phyloP scores from a whole-genome alignment of 257 asterid genomes.

The Solanum neorickii region DNA sequence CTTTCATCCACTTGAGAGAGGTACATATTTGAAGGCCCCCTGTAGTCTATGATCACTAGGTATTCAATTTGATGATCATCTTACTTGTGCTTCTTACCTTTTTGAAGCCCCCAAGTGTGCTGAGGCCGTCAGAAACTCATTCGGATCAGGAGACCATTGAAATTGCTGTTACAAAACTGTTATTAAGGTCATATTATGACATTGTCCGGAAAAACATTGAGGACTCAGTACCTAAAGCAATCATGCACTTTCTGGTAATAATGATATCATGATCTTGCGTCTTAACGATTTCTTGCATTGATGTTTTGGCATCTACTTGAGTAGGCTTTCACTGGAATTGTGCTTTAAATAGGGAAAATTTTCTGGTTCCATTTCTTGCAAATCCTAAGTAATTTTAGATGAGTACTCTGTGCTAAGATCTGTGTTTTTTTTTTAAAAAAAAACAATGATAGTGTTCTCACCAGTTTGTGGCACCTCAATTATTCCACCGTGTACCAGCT shows the following conservation, averaged over 20 bases:
- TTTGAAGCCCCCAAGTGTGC: conserved; percentile 66
- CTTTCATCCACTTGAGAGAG: conserved; percentile 69
- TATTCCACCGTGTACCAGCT: not conserved
- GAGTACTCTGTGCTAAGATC: not conserved
- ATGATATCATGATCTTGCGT: not conserved
- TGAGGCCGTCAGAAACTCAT: conserved; percentile 74
- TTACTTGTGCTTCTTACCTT: not conserved
- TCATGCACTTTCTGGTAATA: conserved; percentile 64
- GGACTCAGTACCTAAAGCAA: conserved; percentile 56
- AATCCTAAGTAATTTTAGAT: not conserved
- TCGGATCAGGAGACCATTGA: conserved; percentile 63
- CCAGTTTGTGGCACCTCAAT: not conserved
- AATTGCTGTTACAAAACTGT: conserved; percentile 55
- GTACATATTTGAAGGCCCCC: conserved; percentile 13
- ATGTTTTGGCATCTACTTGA: not conserved
- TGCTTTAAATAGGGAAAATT: not conserved
- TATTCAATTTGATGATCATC: not conserved
- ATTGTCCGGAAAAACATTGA: conserved; percentile 60
- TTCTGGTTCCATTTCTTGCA: not conserved
- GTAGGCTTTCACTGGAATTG: not conserved
- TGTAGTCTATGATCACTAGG: not conserved
- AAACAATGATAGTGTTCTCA: not conserved
- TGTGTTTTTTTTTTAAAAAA: not conserved
- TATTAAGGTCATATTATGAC: conserved; percentile 64
- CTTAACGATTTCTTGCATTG: not conserved